Evolutionary conservation across 2,329 filamentous ascomycete species (phyloP).

Genomic region (Thyridium curvatum): DNA sequence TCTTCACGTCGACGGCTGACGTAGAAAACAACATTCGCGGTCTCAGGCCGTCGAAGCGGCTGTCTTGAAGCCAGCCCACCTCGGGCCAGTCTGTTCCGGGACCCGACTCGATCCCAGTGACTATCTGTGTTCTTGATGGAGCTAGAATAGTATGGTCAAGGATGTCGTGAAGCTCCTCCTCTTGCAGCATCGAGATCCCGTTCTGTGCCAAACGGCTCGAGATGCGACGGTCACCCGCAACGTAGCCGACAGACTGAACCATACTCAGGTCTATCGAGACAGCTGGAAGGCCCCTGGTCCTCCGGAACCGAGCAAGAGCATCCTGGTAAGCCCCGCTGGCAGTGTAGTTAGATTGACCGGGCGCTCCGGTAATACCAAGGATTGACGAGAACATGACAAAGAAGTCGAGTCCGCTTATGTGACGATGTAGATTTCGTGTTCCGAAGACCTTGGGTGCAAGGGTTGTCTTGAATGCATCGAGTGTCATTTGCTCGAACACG

Average conservation of each 20-base stretch:
- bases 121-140: no score
- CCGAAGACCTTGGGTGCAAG: slow-evolving; percentile 3
- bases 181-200: not conserved
- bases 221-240: not conserved
- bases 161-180: not conserved
- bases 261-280: not conserved
- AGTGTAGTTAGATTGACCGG: not conserved
- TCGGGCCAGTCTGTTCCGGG: no score
- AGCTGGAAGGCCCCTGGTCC: not conserved
- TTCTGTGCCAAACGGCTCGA: not conserved
- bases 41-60: no score
- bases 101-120: no score
- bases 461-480: slow-evolving; percentile 6
- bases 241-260: not conserved
- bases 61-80: no score
- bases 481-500: not conserved
- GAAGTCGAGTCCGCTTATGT: not conserved
- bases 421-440: not conserved
- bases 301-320: not conserved
- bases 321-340: not conserved
- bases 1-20: no score
- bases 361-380: not conserved
- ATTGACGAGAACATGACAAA: not conserved
- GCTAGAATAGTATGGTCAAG: not conserved
- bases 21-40: no score